Percentiles rank a stretch among this genome's conserved stretches.
Evolutionary conservation across 2,329 filamentous ascomycete species (phyloP).

Genomic region (Alternaria panax): DNA sequence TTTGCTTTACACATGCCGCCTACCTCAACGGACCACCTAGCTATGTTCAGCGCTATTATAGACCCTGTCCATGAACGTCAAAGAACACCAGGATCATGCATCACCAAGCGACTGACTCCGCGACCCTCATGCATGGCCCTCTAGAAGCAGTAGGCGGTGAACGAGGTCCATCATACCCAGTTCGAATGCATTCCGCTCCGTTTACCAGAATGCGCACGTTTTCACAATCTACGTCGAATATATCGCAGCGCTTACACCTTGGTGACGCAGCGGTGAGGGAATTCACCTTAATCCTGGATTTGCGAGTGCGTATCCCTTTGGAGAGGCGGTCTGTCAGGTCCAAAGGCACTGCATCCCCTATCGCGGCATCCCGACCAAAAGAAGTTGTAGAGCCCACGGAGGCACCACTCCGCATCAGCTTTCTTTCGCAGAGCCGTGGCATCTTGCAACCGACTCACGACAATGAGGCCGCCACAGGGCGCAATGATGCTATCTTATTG

Average conservation of each 20-base stretch:
- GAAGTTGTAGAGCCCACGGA: constrained; percentile 32
- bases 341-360: constrained; percentile 29
- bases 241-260: constrained; percentile 12
- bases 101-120: constrained; percentile 17
- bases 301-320: constrained; percentile 1
- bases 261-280: constrained; percentile 26
- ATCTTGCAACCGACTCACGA: constrained; percentile 23
- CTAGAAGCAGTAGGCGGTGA: constrained; percentile 25
- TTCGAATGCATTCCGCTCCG: not conserved
- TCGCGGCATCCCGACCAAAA: constrained; percentile 22
- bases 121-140: constrained; percentile 19
- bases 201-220: constrained; percentile 1
- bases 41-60: constrained; percentile 32
- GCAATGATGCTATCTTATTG: constrained; percentile 18
- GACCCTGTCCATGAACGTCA: constrained; percentile 12
- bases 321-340: constrained; percentile 33
- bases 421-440: constrained; percentile 11
- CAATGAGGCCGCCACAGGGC: constrained; percentile 27
- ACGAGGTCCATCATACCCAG: not conserved
- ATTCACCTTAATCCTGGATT: constrained; percentile 16
- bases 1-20: constrained; percentile 37
- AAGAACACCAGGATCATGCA: constrained; percentile 14
- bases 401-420: constrained; percentile 26
- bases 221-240: constrained; percentile 7
- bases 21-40: constrained; percentile 19